Conservation (phyloP, 371 early-diverging fungal species). For the Aphelidium insulamus region DNA sequence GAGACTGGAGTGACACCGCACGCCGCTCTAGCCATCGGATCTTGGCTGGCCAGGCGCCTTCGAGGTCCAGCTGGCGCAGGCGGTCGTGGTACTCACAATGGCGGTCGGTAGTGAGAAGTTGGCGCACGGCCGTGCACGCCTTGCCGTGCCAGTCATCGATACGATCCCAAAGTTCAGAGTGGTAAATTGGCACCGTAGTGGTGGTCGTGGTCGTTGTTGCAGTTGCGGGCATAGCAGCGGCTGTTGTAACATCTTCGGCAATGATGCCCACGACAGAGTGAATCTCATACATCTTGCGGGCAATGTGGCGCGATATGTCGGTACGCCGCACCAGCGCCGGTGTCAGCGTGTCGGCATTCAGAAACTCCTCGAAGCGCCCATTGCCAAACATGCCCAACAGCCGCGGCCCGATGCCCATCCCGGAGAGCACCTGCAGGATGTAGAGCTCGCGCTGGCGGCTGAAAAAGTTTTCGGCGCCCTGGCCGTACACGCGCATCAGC, state of each 20-base stretch:
- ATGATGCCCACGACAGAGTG: constrained; percentile 42
- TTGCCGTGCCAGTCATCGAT: constrained; percentile 35
- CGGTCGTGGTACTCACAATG: constrained; percentile 12
- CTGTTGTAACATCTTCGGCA: too few species aligned
- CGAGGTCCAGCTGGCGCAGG: constrained; percentile 7
- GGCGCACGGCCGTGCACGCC: constrained; percentile 11
- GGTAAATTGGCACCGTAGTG: constrained; percentile 4
- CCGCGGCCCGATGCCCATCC: constrained; percentile 45
- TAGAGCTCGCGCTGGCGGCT: constrained; percentile 50
- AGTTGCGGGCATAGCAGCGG: constrained; percentile 35
- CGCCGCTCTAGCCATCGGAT: not conserved
- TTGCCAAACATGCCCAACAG: constrained; percentile 66
- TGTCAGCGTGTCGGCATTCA: constrained; percentile 47
- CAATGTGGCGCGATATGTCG: constrained; percentile 40
- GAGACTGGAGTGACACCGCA: constrained; percentile 12
- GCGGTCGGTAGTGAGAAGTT: constrained; percentile 7
- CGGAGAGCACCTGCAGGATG: constrained; percentile 46
- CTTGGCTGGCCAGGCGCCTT: too few species aligned
- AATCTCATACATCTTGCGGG: constrained; percentile 39
- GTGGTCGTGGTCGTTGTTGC: not conserved
- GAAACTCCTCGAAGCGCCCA: constrained; percentile 66
- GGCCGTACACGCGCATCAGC: constrained; percentile 49
- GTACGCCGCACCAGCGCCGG: constrained; percentile 38
- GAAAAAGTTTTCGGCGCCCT: constrained; percentile 49
- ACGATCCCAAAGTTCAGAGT: constrained; percentile 37